Evolutionary conservation across 1,284 basidiomycete genomes (phyloP).

Genomic region (Sanguinoderma infundibulare): DNA sequence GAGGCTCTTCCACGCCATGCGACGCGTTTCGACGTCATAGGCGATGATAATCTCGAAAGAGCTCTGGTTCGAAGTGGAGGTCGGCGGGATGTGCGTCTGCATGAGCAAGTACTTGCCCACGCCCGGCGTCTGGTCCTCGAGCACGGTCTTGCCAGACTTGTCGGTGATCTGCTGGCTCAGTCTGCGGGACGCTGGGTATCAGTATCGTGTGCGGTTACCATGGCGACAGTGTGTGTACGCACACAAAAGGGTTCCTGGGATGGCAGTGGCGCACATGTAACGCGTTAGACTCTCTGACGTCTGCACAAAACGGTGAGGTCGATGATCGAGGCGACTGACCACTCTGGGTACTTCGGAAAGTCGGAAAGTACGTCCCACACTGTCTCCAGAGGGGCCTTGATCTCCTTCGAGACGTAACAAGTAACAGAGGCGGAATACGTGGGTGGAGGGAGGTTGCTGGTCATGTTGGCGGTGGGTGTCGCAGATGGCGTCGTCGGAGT

Average conservation of each 20-base stretch:
- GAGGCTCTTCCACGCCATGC: conserved; percentile 58
- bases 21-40: conserved; percentile 55
- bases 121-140: conserved; percentile 52
- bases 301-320: not conserved
- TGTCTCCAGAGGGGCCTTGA: conserved; percentile 51
- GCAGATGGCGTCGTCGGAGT: too few relatives aligned
- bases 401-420: conserved; percentile 43
- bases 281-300: not conserved
- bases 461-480: too few relatives aligned
- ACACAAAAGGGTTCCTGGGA: conserved; percentile 79
- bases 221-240: conserved; percentile 16
- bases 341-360: conserved; percentile 55
- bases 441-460: conserved; percentile 24
- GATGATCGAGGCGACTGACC: conserved; percentile 38
- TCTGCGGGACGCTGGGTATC: conserved; percentile 42
- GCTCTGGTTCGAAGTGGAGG: conserved; percentile 38
- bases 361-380: conserved; percentile 53
- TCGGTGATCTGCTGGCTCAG: conserved; percentile 58
- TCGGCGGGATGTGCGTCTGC: conserved; percentile 63
- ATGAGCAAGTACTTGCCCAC: conserved; percentile 53
- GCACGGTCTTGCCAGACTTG: conserved; percentile 39
- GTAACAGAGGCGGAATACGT: conserved; percentile 39
- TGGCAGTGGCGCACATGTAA: not conserved
- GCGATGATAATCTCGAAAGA: conserved; percentile 35
- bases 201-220: not conserved